Base-by-base conservation (phyloP, 176 grass and related monocot species). In the Rhipidocladum racemiflorum region DNA sequence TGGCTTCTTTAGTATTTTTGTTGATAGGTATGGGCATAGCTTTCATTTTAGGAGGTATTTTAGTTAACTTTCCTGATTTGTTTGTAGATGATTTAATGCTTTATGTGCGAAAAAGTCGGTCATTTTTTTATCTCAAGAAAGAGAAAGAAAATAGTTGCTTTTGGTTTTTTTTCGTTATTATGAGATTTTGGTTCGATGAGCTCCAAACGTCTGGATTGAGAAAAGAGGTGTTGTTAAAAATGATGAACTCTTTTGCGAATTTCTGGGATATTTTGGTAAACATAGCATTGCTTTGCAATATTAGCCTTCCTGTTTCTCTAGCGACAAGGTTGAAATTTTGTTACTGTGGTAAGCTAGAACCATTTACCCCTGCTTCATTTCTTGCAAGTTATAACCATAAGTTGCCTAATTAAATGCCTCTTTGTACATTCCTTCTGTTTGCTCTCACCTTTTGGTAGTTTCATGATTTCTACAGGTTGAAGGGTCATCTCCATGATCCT, bases 401-500 rank as follows among this genome's bases (percentile, higher is more conserved):
- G 17, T 15, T 51, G 18, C 5, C 6, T 8, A n/a, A 66, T 12
- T 21, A 54, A 16, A 51, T 53, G 4, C 44, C 15, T 68, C 23
- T 25, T 32, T 79, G 34, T 25, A 36, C 34, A 59, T 62, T 68
- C 9, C 51, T 83, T 76, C 55, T 84, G 46, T 39, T 76, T 48
- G 17, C 70, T 40, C 28, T 81, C 45, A 72, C 16, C 20, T 81
- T 65, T 70, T 55, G 25, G 16, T 18, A 53, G 17, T 77, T 39
- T 57, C 82, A 63, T 55, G 65, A 48, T 76, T 32, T 75, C 32
- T 79, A 21, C 86, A 99, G 96, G 68, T 86, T 99, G 74, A 99
- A 95, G 85, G 84, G 89, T 68, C 96, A 95, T 84, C 73, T 95
- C 17, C 85, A 86, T 20, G 91, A 95, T 81, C 68, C 81, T 36